Percentiles rank a stretch among this genome's conserved stretches.
These are phyloP conservation scores for Penicillium cosmopolitanum DNA, from an alignment of 495 filamentous ascomycete species.

Conservation along the genomic window DNA sequence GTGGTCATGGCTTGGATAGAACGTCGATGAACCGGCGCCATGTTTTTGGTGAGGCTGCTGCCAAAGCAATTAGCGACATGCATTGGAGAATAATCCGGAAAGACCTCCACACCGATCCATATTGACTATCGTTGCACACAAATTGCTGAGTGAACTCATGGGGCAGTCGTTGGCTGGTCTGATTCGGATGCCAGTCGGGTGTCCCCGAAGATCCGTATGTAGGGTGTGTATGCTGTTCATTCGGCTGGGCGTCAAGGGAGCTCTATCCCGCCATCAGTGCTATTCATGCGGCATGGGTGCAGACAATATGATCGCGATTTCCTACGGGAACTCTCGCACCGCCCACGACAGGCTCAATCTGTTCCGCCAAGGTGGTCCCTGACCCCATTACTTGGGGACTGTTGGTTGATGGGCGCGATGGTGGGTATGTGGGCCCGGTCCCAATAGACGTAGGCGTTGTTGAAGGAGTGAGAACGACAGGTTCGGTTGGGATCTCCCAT, in stretches of 20 bases:
- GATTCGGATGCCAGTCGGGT: conserved; percentile 25
- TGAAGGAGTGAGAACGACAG: conserved; percentile 49
- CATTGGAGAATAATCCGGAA: neutral
- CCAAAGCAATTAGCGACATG: conserved; percentile 7
- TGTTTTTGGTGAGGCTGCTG: conserved; percentile 2
- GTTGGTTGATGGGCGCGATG: conserved; percentile 21
- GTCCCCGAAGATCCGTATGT: conserved; percentile 19
- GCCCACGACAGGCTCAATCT: conserved; percentile 21
- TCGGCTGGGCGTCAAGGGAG: conserved; percentile 28
- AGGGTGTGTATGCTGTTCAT: conserved; percentile 18
- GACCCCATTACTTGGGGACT: conserved; percentile 18
- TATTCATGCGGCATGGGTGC: conserved; percentile 23
- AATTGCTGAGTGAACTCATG: conserved; percentile 14
- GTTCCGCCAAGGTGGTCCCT: conserved; percentile 18
- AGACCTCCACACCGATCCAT: conserved; percentile 19
- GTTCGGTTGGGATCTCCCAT: conserved; percentile 76
- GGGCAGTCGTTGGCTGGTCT: conserved; percentile 14
- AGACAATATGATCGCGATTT: conserved; percentile 29
- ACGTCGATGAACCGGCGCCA: neutral
- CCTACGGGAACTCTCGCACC: conserved; percentile 37
- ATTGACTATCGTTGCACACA: conserved; percentile 4
- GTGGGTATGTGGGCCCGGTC: conserved; percentile 33
- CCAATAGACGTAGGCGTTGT: conserved; percentile 39
- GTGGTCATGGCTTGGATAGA: neutral
- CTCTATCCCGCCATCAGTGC: conserved; percentile 41